Percentiles rank a stretch among this genome's conserved stretches.
phyloP scores from a whole-genome alignment of 441 rosid species.

The Croton laevigatus region DNA sequence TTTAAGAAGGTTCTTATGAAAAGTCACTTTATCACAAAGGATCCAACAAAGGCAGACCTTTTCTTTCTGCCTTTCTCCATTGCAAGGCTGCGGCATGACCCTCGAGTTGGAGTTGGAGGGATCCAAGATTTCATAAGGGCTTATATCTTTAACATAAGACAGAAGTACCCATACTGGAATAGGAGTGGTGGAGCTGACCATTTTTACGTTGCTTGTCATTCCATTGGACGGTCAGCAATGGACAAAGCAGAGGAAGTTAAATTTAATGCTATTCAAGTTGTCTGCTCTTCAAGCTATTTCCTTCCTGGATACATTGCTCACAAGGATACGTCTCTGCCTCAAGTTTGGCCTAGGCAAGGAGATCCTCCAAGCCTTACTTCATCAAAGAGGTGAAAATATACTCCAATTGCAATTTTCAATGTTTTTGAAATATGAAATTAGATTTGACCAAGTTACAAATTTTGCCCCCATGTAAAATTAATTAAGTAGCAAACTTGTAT shows the following conservation, averaged over 20 bases:
- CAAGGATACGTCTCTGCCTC: constrained; percentile 64
- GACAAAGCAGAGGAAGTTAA: constrained; percentile 42
- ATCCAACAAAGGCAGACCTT: constrained; percentile 52
- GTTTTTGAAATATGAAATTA: too few relatives aligned
- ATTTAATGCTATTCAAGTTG: constrained; percentile 58
- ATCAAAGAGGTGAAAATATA: constrained; percentile 39
- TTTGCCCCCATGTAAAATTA: not conserved
- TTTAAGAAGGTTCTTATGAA: constrained; percentile 53
- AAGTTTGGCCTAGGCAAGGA: constrained; percentile 55
- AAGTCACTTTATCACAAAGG: constrained; percentile 55
- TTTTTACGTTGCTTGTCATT: constrained; percentile 64
- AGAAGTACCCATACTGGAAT: constrained; percentile 55
- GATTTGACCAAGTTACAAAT: too few relatives aligned
- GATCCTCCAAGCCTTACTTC: constrained; percentile 46
- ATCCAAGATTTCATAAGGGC: constrained; percentile 45
- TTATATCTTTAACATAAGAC: constrained; percentile 47
- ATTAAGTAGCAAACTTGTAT: not conserved
- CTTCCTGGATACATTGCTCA: constrained; percentile 51
- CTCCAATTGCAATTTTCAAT: constrained; percentile 6
- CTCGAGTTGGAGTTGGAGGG: constrained; percentile 38
- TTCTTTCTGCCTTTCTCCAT: constrained; percentile 70
- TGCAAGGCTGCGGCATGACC: constrained; percentile 59
- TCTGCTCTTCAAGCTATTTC: constrained; percentile 61
- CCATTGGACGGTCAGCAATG: constrained; percentile 51
- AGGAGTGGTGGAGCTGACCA: constrained; percentile 59